A percentile compares a stretch with the other conserved stretches of the same genome.
These are phyloP conservation scores for Stachybotrys chartarum DNA, from an alignment of 2,329 filamentous ascomycete genomes.

Conservation along the genomic window DNA sequence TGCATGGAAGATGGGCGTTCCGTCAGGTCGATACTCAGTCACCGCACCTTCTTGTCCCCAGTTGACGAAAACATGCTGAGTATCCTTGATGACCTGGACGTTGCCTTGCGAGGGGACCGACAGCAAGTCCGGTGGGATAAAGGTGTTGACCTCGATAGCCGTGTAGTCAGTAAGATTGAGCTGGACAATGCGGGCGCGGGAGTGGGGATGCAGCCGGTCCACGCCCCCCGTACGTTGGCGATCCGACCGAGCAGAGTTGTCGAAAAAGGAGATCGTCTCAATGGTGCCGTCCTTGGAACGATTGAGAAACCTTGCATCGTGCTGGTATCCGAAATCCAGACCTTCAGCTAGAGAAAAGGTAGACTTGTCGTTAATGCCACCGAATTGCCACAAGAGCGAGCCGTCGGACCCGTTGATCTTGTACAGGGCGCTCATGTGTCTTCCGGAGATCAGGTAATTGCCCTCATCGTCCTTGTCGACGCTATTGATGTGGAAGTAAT, in stretches of 20 bases:
- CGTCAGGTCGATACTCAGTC: conserved; percentile 38
- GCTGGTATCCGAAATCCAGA: conserved; percentile 40
- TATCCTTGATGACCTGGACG: conserved; percentile 45
- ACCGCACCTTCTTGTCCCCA: conserved; percentile 47
- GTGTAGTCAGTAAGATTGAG: conserved; percentile 35
- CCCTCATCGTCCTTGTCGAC: conserved; percentile 27
- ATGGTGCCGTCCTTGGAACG: conserved; percentile 28
- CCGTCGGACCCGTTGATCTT: conserved; percentile 33
- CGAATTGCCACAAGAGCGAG: conserved; percentile 43
- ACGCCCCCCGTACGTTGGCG: not conserved
- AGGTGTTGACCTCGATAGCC: conserved; percentile 36
- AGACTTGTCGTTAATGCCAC: conserved; percentile 33
- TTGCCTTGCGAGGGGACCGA: conserved; percentile 40
- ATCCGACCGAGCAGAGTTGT: conserved; percentile 31
- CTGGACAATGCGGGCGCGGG: conserved; percentile 35
- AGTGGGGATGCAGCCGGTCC: conserved; percentile 2
- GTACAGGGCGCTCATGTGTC: conserved; percentile 12
- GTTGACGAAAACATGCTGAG: conserved; percentile 43
- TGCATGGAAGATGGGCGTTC: conserved; percentile 43
- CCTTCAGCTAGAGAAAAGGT: conserved; percentile 24
- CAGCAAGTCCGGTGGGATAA: conserved; percentile 40
- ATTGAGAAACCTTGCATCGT: conserved; percentile 36
- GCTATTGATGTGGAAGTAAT: conserved; percentile 24
- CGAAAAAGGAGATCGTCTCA: conserved; percentile 45
- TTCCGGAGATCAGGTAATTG: conserved; percentile 18